These are phyloP conservation scores for Diaporthe citriasiana DNA, from an alignment of 2,329 filamentous ascomycete genomes.

Conservation along the genomic window DNA sequence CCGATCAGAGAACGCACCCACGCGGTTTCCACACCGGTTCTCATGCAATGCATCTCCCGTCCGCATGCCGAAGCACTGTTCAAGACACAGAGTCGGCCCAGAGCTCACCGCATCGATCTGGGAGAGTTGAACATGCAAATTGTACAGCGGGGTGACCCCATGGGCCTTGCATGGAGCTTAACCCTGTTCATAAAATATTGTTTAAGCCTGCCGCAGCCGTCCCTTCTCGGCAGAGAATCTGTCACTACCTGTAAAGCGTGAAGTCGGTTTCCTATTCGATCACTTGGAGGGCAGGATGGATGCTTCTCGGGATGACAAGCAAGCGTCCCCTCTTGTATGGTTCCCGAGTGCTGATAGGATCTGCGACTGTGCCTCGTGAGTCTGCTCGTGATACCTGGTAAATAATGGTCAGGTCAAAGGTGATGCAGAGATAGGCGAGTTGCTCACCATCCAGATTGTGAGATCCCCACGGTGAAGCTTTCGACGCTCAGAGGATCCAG, in stretches of 20 bases:
- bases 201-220: constrained; percentile 6
- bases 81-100: neutral
- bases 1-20: constrained; percentile 21
- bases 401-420: constrained; percentile 7
- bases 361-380: neutral
- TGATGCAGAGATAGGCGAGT: constrained; percentile 34
- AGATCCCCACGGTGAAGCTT: constrained; percentile 31
- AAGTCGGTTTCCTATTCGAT: neutral
- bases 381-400: neutral
- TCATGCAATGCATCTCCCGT: neutral
- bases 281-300: constrained; percentile 9
- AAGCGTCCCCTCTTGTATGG: neutral
- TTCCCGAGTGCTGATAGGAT: neutral
- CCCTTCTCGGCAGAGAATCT: neutral
- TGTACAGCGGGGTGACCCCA: constrained; percentile 8
- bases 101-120: constrained; percentile 37
- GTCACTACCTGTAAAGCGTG: neutral
- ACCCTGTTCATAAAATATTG: constrained; percentile 38
- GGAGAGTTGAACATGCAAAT: neutral
- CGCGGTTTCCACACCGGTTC: constrained; percentile 17
- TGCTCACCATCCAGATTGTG: constrained; percentile 14
- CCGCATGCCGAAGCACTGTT: neutral
- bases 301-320: neutral
- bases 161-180: constrained; percentile 19
- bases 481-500: constrained; percentile 32